phyloP scores from a whole-genome alignment of 805 yeast species.

The Dipodascus geniculatus region DNA sequence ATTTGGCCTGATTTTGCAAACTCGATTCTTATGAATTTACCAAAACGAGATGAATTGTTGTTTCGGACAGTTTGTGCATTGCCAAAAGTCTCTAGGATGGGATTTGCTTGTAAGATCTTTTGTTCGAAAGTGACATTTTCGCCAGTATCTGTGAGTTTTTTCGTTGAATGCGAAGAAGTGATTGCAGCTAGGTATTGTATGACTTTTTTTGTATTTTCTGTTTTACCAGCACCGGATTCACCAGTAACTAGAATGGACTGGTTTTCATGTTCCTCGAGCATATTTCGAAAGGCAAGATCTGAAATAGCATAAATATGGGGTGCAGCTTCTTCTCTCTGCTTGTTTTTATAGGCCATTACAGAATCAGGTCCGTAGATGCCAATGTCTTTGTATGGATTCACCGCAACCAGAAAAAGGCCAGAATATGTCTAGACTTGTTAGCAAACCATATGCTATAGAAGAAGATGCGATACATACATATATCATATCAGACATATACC shows the following conservation, averaged over 20 bases:
- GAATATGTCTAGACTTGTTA: constrained; percentile 64
- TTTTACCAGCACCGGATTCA: constrained; percentile 97
- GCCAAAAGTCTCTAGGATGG: constrained; percentile 91
- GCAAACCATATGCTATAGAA: neutral
- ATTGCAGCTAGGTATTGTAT: constrained; percentile 83
- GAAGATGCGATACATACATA: constrained; percentile 14
- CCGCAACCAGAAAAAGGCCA: constrained; percentile 88
- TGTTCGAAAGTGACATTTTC: constrained; percentile 47
- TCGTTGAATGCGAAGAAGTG: too few species aligned
- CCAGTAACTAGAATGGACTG: constrained; percentile 97
- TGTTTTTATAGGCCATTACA: constrained; percentile 43
- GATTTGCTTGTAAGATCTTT: constrained; percentile 86
- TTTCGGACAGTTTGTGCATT: constrained; percentile 93
- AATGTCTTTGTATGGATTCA: constrained; percentile 76
- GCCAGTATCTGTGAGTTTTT: neutral
- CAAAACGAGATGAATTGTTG: constrained; percentile 91
- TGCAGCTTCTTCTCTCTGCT: constrained; percentile 29
- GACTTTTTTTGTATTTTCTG: constrained; percentile 92
- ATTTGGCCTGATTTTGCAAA: constrained; percentile 54
- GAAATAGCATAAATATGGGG: constrained; percentile 93
- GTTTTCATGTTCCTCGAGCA: constrained; percentile 56
- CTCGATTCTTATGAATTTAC: constrained; percentile 85
- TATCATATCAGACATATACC: constrained; percentile 69
- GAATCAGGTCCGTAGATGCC: constrained; percentile 56
- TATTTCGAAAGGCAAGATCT: constrained; percentile 71